Base-by-base conservation (phyloP, 495 filamentous ascomycete species). In the Annulohypoxylon moriforme region DNA sequence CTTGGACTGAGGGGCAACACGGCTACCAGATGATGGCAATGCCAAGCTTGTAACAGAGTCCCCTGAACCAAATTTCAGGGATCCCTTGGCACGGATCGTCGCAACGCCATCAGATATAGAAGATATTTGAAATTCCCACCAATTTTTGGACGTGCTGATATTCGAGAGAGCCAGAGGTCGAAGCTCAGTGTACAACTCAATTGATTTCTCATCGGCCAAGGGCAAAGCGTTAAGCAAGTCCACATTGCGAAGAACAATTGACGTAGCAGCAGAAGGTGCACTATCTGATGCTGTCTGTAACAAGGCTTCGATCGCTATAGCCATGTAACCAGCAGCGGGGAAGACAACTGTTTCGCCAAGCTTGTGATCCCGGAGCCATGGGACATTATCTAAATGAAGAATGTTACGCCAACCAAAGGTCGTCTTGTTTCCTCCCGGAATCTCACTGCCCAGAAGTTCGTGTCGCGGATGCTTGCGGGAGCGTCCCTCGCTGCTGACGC, bases 311-410 rank as follows among this genome's bases (percentile, higher is more conserved):
- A 83, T 53, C 0, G 82, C 83, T 70, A 85, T 83, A 8, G 78
- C 69, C 13, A 83, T 59, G 55, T 85, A 87, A 0, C 79, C 82
- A 6, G 84, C 82, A 24, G 74, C 86, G 4, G 87, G 86, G 27
- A 87, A 84, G 0, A 90, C 76, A 46, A 73, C 72, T 46, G 68
- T 75, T n/a, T 76, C 76, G 36, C 73, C 36, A 59, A 78, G 46
- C 34, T 40, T 36, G 69, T 86, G 84, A 47, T 85, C 80, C 4
- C 55, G 20, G 0, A 86, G 27, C 85, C 84, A 87, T 0, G 79
- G 77, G 0, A 69, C 55, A 33, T 84, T 77, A 0, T 64, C 46
- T 0, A 80, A 3, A 2, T 74, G 53, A 0, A 86, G 29, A 11
- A 79, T 31, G 53, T 83, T 78, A 11, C 79, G 75, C 84, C 84